Percentiles rank a stretch among this genome's conserved stretches.
These are phyloP conservation scores for Leccinum truebloodii DNA, from an alignment of 768 basidiomycete genomes.

Conservation along the genomic window DNA sequence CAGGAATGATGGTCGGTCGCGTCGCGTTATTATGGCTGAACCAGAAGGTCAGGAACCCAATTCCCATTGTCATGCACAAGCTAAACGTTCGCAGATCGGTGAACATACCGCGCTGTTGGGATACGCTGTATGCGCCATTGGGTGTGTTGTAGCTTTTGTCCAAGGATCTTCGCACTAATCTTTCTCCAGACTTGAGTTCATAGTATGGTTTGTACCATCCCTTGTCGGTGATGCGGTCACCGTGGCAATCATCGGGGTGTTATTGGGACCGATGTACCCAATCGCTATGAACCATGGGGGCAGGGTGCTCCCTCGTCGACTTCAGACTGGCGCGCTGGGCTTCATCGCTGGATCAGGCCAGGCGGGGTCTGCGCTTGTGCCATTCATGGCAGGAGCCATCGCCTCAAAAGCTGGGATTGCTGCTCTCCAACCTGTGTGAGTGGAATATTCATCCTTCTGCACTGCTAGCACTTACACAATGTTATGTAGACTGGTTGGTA, in stretches of 20 bases:
- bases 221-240: conserved; percentile 65
- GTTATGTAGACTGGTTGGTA: conserved; percentile 30
- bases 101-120: conserved; percentile 31
- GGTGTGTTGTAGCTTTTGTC: conserved; percentile 1
- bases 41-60: conserved; percentile 17
- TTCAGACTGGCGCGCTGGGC: conserved; percentile 41
- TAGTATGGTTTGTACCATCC: conserved; percentile 71
- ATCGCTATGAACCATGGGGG: conserved; percentile 42
- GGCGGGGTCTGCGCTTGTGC: conserved; percentile 51
- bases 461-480: neutral
- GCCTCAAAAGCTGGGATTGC: conserved; percentile 43
- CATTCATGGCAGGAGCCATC: conserved; percentile 51
- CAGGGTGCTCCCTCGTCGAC: conserved; percentile 36
- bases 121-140: conserved; percentile 34
- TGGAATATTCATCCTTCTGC: neutral
- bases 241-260: conserved; percentile 61
- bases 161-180: neutral
- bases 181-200: conserved; percentile 52
- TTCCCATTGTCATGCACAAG: neutral
- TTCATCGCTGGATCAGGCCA: conserved; percentile 56
- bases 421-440: conserved; percentile 52
- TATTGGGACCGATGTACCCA: conserved; percentile 78
- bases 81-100: conserved; percentile 27
- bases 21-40: conserved; percentile 32
- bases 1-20: conserved; percentile 32